Evolutionary conservation across 176 grass and related monocot genomes (phyloP), one percentile per base, ranked within the genome.

Genomic region (Typha latifolia): DNA sequence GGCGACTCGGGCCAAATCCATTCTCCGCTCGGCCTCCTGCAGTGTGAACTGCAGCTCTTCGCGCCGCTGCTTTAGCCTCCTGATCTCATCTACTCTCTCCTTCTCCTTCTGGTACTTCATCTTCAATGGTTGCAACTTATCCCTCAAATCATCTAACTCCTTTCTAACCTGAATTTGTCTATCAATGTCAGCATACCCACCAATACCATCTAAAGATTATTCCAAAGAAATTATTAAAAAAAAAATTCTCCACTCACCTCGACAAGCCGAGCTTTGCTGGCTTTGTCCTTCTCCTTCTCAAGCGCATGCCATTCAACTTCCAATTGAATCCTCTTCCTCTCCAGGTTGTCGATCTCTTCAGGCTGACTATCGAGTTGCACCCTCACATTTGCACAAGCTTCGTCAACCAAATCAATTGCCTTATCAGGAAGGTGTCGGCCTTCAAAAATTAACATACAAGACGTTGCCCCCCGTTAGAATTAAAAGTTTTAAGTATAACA

Each of bases 41-140:
- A 84, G 52, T 6, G 26, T 82, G 73, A 84, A 84, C 62, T 49
- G 61, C 19, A 90, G 49, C 84, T 87, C 76, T 32, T 95, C 75
- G 3, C 64, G 76, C 12, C 79, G 79, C 72, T 84, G 81, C 84
- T 82, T 96, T 78, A 86, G 63, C 49, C 29, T 84, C 64, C 80
- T 79, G 64, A 83, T 76, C 77, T 80, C 70, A 43, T 90, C 68
- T 10, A 86, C 77, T 32, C 86, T 82, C 65, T 84, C 70, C 9
- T 89, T 89, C 74, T 89, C 81, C 74, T 84, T 81, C 67, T 52
- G 67, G 49, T 81, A 81, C 37, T 81, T 78, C 86, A 84, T 81
- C 2, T 61, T 50, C 55, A 81, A 23, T 2, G 81, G 86, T 49
- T 84, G 86, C 49, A 84, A 56, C 78, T 78, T 84, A 68, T 84